Base-by-base conservation (phyloP, 179 eudicot genomes). In the Sideroxylon spinosum region DNA sequence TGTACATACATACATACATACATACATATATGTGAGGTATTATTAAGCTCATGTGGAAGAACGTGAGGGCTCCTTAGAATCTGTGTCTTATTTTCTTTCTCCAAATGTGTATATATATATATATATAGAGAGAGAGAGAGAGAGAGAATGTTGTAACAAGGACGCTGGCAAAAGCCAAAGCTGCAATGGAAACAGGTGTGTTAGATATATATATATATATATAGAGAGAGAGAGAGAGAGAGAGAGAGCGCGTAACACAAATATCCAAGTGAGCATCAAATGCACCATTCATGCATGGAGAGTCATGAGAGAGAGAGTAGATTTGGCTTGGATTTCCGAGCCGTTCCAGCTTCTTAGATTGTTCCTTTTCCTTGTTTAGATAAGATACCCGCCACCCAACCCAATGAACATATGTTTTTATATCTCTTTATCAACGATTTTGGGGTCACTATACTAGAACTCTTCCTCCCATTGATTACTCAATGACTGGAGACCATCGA, bases 241-340 rank as follows among this genome's bases (percentile, higher is more conserved):
- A 29, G 3, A 29, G 37, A 37, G 44, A 37, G 44, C 3, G 44
- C 1, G 5, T 5, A 25, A 22, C 75, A 71, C 53, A 11, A 19
- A 71, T 50, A 22, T 60, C 75, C n/a, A 71, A 50, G 75, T 71
- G 75, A 60, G 10, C 20, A 71, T 25, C 60, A 71, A 50, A 25
- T 71, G 75, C 68, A 63, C 44, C 44, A 37, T 37, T 37, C 44
- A 37, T 37, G 44, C 44, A 37, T 37, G 44, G 44, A 37, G 44
- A 37, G 44, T 37, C 44, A 37, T 37, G 44, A 37, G 44, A 37
- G 44, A 37, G 44, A 37, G 44, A 37, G 44, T 37, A 37, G 44
- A 37, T 37, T 37, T 37, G 44, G 44, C 44, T 37, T 37, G 44
- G 44, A 37, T 37, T 37, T 37, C 44, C 44, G 44, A 37, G 44